A percentile compares a stretch with the other conserved stretches of the same genome.
phyloP scores from a whole-genome alignment of 306 rosid species.

The Morella rubra region DNA sequence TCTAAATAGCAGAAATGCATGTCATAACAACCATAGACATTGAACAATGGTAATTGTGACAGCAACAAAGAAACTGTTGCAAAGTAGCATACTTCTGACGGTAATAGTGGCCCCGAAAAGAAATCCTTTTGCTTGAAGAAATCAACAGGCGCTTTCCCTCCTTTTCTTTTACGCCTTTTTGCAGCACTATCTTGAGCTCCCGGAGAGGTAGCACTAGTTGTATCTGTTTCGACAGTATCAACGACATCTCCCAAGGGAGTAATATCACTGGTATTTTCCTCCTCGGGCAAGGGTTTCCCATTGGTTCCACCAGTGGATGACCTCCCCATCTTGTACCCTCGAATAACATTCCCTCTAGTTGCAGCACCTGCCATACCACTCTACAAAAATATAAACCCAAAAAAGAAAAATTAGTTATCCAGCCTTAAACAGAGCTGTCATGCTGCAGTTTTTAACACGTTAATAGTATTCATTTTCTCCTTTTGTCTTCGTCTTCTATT shows the following conservation, averaged over 20 bases:
- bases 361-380: constrained; percentile 25
- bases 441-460: neutral
- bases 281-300: constrained; percentile 32
- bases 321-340: constrained; percentile 27
- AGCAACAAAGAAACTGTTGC: neutral
- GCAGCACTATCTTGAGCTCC: constrained; percentile 26
- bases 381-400: constrained; percentile 49
- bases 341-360: constrained; percentile 53
- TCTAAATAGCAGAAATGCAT: neutral
- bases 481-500: neutral
- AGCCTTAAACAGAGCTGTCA: constrained; percentile 20
- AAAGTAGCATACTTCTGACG: constrained; percentile 61
- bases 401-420: constrained; percentile 28
- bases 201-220: constrained; percentile 18
- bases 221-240: constrained; percentile 36
- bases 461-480: neutral
- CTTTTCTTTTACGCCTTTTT: constrained; percentile 26
- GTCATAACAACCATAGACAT: neutral
- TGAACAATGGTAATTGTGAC: neutral
- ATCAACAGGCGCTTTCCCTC: constrained; percentile 26
- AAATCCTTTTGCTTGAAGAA: constrained; percentile 34
- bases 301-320: constrained; percentile 28
- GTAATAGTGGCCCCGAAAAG: constrained; percentile 58
- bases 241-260: constrained; percentile 23
- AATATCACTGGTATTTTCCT: constrained; percentile 37